A percentile compares a stretch with the other conserved stretches of the same genome.
phyloP scores from a whole-genome alignment of 805 yeast species.

The Spathaspora sp. region DNA sequence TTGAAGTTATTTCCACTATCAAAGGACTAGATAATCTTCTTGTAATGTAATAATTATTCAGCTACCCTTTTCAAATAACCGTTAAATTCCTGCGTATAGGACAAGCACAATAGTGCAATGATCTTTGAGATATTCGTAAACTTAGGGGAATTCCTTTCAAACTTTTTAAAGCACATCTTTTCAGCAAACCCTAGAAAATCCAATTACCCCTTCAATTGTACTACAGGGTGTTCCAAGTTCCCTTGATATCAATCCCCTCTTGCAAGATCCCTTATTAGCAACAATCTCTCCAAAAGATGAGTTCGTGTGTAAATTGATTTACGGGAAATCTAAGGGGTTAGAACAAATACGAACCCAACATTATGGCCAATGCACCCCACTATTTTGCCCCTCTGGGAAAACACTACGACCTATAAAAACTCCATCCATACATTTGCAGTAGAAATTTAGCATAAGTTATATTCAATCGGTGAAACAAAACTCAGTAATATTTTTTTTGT shows the following conservation, averaged over 20 bases:
- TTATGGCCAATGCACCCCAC: neutral
- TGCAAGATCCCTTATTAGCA: neutral
- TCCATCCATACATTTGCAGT: neutral
- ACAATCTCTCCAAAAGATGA: neutral
- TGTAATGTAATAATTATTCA: too few species aligned
- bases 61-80: neutral
- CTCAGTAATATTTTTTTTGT: neutral
- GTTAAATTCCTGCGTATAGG: neutral
- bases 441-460: neutral
- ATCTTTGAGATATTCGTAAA: neutral
- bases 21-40: too few species aligned
- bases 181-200: too few species aligned
- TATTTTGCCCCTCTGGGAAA: neutral
- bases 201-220: too few species aligned
- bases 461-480: neutral
- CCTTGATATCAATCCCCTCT: neutral
- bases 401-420: neutral
- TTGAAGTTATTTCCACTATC: too few species aligned
- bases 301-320: neutral
- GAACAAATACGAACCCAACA: neutral
- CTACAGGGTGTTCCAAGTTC: too few species aligned
- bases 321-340: neutral
- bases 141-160: neutral
- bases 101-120: neutral
- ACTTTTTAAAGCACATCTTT: too few species aligned